These are phyloP conservation scores for Thermothielavioides terrestris DNA, from an alignment of 495 filamentous ascomycete genomes.

Conservation along the genomic window DNA sequence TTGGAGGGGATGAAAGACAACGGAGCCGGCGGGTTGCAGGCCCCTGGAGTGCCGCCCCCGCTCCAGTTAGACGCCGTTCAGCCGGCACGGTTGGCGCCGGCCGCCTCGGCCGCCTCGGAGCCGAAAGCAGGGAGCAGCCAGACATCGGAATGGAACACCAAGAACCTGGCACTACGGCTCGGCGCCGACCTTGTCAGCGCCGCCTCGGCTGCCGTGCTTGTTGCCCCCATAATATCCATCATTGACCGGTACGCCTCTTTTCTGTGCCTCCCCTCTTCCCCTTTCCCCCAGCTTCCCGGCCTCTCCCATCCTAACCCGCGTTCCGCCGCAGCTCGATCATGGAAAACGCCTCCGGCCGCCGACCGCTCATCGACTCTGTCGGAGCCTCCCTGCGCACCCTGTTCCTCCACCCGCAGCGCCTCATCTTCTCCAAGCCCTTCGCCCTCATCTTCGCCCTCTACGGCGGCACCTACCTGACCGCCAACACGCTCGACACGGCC, in stretches of 20 bases:
- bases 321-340: slow-evolving; percentile 66
- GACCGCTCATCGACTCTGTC: slow-evolving; percentile 60
- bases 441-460: slow-evolving; percentile 82
- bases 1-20: slow-evolving; percentile 14
- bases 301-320: not conserved
- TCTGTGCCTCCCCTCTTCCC: not conserved
- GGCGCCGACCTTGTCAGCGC: slow-evolving; percentile 69
- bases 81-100: not conserved
- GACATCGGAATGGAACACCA: slow-evolving; percentile 61
- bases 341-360: slow-evolving; percentile 82
- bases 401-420: slow-evolving; percentile 54
- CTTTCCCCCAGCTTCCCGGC: not conserved
- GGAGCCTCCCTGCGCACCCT: slow-evolving; percentile 54
- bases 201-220: slow-evolving; percentile 64
- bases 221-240: slow-evolving; percentile 81
- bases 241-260: slow-evolving; percentile 67
- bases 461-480: slow-evolving; percentile 82
- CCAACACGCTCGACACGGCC: slow-evolving; percentile 78
- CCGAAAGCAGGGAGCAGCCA: not conserved
- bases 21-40: slow-evolving; percentile 3
- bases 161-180: slow-evolving; percentile 57
- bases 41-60: not conserved
- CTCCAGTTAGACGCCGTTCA: not conserved
- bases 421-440: slow-evolving; percentile 75
- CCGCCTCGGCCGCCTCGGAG: not conserved